Conservation (phyloP, 352 stramenopile species). For the Phytophthora foliorum region DNA sequence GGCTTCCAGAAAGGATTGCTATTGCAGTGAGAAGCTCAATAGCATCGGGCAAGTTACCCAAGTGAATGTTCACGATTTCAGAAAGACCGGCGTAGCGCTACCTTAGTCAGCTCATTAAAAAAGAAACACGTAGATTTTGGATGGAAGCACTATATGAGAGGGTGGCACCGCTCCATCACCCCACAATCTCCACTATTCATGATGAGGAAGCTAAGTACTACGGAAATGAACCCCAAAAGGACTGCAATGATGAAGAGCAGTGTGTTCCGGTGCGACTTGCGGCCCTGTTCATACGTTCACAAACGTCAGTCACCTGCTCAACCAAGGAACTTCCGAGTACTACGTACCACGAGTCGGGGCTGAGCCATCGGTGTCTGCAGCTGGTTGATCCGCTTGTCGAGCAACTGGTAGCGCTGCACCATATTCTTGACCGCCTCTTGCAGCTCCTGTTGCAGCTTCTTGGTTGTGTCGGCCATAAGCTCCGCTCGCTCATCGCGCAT, state of each 20-base stretch:
- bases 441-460: constrained; percentile 72
- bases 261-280: constrained; percentile 37
- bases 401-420: constrained; percentile 60
- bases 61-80: constrained; percentile 1
- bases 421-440: constrained; percentile 64
- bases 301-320: neutral
- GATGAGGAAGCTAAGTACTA: constrained; percentile 36
- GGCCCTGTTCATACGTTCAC: constrained; percentile 26
- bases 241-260: constrained; percentile 37
- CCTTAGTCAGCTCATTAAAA: too few relatives aligned
- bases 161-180: constrained; percentile 50
- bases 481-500: constrained; percentile 78
- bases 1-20: constrained; percentile 1
- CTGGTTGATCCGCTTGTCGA: constrained; percentile 72
- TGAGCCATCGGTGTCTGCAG: constrained; percentile 59
- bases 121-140: constrained; percentile 18
- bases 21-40: constrained; percentile 14
- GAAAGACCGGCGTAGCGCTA: neutral
- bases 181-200: constrained; percentile 52
- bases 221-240: constrained; percentile 42
- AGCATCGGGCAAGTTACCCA: neutral
- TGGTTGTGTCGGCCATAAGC: constrained; percentile 62
- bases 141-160: constrained; percentile 57
- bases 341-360: constrained; percentile 56
- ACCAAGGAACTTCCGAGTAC: neutral